Evolutionary conservation across 2,329 filamentous ascomycete species (phyloP).

Genomic region (Coniochaeta pulveracea): DNA sequence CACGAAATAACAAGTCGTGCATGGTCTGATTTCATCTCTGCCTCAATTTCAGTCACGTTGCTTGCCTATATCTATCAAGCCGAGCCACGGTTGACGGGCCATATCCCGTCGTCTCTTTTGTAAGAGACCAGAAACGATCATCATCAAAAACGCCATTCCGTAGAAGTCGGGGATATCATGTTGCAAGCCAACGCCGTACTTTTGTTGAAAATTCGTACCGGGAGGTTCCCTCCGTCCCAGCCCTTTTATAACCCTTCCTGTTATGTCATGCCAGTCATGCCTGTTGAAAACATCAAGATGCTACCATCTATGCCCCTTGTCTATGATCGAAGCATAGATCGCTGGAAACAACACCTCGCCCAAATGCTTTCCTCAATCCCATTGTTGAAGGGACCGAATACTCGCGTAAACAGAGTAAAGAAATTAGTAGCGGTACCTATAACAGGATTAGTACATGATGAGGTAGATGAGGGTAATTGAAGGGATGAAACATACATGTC

Average conservation of each 20-base stretch:
- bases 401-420: slow-evolving; percentile 4
- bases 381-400: slow-evolving; percentile 2
- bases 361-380: slow-evolving; percentile 1
- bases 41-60: no score
- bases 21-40: no score
- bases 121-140: slow-evolving; percentile 14
- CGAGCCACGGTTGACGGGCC: slow-evolving; percentile 3
- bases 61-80: slow-evolving; percentile 65
- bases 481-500: slow-evolving; percentile 58
- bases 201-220: slow-evolving; percentile 24
- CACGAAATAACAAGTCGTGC: no score
- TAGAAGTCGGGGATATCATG: slow-evolving; percentile 20
- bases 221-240: slow-evolving; percentile 9
- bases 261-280: slow-evolving; percentile 16
- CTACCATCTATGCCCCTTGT: slow-evolving; percentile 3
- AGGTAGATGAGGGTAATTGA: background rate
- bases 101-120: background rate
- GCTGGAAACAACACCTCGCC: no score
- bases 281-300: slow-evolving; percentile 15
- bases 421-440: slow-evolving; percentile 57
- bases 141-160: slow-evolving; percentile 20
- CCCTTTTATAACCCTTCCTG: slow-evolving; percentile 15
- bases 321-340: slow-evolving; percentile 5
- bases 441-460: slow-evolving; percentile 13
- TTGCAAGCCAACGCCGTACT: slow-evolving; percentile 23